Percentiles rank a stretch among this genome's conserved stretches.
Conservation (phyloP, 345 rosid genomes). For the Luvunga scandens region DNA sequence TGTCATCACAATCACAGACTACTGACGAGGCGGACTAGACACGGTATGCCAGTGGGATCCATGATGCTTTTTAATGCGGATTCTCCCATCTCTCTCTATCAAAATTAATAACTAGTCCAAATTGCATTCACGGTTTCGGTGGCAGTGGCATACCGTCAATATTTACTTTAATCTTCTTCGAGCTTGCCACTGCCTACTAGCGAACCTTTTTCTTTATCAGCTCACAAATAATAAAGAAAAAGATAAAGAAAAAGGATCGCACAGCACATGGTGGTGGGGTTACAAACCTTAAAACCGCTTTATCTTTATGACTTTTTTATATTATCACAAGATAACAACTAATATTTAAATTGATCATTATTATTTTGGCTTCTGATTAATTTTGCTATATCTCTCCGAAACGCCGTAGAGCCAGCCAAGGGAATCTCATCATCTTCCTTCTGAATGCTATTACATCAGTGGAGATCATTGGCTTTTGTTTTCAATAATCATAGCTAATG, state of each 20-base stretch:
- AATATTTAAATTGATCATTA: neutral
- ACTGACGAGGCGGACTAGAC: slow-evolving; percentile 1
- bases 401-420: too few species aligned
- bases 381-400: slow-evolving; percentile 3
- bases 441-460: slow-evolving; percentile 24
- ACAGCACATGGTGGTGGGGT: slow-evolving; percentile 40
- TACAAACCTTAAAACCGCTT: slow-evolving; percentile 17
- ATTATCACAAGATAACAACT: neutral
- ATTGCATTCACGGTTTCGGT: neutral
- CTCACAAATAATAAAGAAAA: neutral
- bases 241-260: slow-evolving; percentile 9
- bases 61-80: neutral
- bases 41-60: slow-evolving; percentile 17
- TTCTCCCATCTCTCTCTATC: neutral
- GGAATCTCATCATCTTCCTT: slow-evolving; percentile 5
- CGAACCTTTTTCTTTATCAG: neutral
- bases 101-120: neutral
- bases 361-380: neutral
- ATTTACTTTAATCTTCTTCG: neutral
- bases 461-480: slow-evolving; percentile 15
- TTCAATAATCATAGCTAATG: neutral
- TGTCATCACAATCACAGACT: too few species aligned
- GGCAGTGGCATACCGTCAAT: neutral
- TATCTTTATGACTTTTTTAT: neutral
- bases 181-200: neutral